Evolutionary conservation across 768 basidiomycete species (phyloP).

Genomic region (Naematelia encephala): DNA sequence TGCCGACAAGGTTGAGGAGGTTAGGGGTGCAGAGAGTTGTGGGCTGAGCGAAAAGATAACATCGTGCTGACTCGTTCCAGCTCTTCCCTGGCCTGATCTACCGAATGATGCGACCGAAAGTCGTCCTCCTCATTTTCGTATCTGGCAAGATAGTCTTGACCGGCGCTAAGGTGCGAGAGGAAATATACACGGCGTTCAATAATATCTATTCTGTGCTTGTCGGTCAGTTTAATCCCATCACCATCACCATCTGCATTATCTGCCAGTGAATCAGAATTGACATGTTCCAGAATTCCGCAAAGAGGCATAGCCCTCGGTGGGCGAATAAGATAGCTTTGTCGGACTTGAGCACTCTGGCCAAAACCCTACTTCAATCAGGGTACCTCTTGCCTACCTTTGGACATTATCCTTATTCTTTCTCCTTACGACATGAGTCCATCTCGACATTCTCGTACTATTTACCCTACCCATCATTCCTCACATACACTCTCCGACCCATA

Average conservation of each 20-base stretch:
- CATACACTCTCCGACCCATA: no score
- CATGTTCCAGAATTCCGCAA: constrained; percentile 38
- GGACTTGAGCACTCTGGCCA: no score
- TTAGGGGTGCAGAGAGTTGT: no score
- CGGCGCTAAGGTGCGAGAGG: constrained; percentile 98
- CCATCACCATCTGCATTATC: neutral
- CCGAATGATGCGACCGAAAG: constrained; percentile 99
- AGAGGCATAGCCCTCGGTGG: constrained; percentile 36
- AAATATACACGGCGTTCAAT: constrained; percentile 99
- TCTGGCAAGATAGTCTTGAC: constrained; percentile 99
- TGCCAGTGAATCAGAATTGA: neutral
- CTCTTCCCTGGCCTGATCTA: constrained; percentile 98
- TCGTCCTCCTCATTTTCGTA: constrained; percentile 96
- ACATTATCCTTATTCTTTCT: no score
- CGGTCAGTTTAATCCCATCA: constrained; percentile 22
- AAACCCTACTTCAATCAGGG: no score
- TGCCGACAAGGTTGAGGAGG: no score
- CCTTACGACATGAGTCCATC: no score
- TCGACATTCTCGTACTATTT: no score
- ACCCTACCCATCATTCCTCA: no score
- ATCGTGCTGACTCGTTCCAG: constrained; percentile 55
- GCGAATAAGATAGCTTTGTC: no score
- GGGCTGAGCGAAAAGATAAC: no score
- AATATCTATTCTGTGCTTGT: constrained; percentile 95
- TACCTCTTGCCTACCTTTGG: no score